These are phyloP conservation scores for Zarea fungicola DNA, from an alignment of 2,329 filamentous ascomycete genomes.

Conservation along the genomic window DNA sequence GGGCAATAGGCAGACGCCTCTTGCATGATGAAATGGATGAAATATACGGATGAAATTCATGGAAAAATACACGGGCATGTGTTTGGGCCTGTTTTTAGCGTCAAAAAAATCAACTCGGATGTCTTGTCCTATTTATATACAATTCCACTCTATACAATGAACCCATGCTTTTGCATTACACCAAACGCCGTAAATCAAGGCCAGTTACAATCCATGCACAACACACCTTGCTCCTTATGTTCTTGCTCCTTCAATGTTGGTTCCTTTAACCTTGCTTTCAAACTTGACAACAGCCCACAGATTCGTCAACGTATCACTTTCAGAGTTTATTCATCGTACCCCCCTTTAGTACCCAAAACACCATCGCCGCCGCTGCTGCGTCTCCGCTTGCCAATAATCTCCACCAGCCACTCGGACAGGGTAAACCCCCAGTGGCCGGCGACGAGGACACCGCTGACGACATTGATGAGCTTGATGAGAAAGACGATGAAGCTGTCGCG, in stretches of 20 bases:
- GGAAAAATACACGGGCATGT: too few species aligned
- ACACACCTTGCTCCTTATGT: not conserved
- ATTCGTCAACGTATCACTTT: too few species aligned
- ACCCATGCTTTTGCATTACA: conserved; percentile 1
- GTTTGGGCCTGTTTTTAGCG: too few species aligned
- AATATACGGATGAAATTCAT: too few species aligned
- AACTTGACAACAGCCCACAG: too few species aligned
- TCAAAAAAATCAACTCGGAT: not conserved
- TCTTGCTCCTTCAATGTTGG: too few species aligned
- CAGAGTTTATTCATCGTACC: conserved; percentile 23
- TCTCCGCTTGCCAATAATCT: conserved; percentile 47
- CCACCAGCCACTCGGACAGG: conserved; percentile 67
- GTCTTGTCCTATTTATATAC: not conserved
- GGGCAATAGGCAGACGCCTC: conserved; percentile 10
- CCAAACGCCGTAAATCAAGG: not conserved
- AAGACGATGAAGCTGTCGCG: conserved; percentile 70
- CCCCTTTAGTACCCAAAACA: conserved; percentile 44
- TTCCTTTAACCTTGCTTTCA: too few species aligned
- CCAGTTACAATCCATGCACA: too few species aligned
- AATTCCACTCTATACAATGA: not conserved
- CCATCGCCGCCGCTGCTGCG: conserved; percentile 42
- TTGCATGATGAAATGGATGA: too few species aligned
- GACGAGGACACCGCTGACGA: conserved; percentile 84
- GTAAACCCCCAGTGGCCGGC: conserved; percentile 92
- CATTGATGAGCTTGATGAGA: conserved; percentile 79